A percentile compares a stretch with the other conserved stretches of the same genome.
These are phyloP conservation scores for Hansenula sp. DNA, from an alignment of 1,139 yeast genomes.

Conservation along the genomic window DNA sequence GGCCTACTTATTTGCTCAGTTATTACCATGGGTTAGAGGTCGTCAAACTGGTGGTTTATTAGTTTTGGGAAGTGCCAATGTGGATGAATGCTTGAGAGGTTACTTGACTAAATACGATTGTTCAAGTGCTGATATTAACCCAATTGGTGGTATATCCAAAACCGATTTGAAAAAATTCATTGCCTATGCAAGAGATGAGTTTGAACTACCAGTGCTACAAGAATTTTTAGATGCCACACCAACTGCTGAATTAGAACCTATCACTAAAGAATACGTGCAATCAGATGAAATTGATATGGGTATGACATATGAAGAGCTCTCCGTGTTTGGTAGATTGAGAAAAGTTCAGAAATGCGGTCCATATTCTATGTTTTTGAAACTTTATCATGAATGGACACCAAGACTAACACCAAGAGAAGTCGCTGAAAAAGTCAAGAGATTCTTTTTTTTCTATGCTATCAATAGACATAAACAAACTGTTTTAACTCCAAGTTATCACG, in stretches of 20 bases:
- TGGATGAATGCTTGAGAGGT: conserved; percentile 95
- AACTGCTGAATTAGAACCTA: conserved; percentile 97
- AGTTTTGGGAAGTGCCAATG: conserved; percentile 94
- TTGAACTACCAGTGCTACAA: conserved; percentile 69
- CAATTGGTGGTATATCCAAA: conserved; percentile 95
- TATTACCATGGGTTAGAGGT: conserved; percentile 90
- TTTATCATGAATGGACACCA: conserved; percentile 91
- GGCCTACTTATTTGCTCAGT: conserved; percentile 88
- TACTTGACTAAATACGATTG: conserved; percentile 95
- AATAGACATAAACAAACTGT: conserved; percentile 97
- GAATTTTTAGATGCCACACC: conserved; percentile 89
- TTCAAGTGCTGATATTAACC: conserved; percentile 94
- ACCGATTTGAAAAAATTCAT: conserved; percentile 86
- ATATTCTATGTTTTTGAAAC: conserved; percentile 83
- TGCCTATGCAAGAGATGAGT: conserved; percentile 65
- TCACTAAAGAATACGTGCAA: conserved; percentile 85
- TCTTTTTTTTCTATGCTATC: conserved; percentile 89
- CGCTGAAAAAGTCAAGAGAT: conserved; percentile 87
- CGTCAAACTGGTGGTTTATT: conserved; percentile 63
- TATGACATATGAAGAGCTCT: conserved; percentile 89
- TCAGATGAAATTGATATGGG: conserved; percentile 99
- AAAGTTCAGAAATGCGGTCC: conserved; percentile 96
- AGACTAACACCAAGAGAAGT: conserved; percentile 75
- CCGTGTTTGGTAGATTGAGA: conserved; percentile 86
- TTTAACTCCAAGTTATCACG: conserved; percentile 94